Percentiles rank a stretch among this genome's conserved stretches.
Conservation (phyloP, 2,329 filamentous ascomycete genomes). For the Apiospora hydei region DNA sequence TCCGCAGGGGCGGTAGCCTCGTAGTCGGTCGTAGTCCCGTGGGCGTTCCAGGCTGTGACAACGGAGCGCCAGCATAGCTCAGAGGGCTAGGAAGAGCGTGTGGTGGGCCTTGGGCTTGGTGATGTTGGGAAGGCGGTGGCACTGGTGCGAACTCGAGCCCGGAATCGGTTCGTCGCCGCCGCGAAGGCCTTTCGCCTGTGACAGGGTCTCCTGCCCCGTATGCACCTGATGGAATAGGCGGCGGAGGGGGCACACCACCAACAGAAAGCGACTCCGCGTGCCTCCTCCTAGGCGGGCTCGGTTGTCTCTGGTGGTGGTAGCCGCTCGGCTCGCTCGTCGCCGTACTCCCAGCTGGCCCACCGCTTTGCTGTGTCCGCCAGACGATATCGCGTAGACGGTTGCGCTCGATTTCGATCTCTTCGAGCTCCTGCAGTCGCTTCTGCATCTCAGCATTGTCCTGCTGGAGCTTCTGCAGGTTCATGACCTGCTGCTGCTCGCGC, state of each 20-base stretch:
- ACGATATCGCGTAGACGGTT: conserved; percentile 75
- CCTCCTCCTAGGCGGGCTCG: conserved; percentile 45
- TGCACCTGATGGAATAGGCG: conserved; percentile 35
- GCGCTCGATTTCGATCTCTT: conserved; percentile 74
- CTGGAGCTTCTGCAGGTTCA: conserved; percentile 73
- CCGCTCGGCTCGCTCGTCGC: conserved; percentile 43
- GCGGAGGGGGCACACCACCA: conserved; percentile 34
- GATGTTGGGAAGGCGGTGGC: conserved; percentile 39
- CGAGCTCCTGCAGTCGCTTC: conserved; percentile 57
- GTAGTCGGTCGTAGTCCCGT: conserved; percentile 43
- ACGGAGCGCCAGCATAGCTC: conserved; percentile 41
- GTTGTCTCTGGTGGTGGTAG: conserved; percentile 32
- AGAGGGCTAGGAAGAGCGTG: conserved; percentile 44
- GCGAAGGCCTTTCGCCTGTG: conserved; percentile 53
- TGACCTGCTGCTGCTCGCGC: conserved; percentile 75
- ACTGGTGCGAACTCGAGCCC: conserved; percentile 50
- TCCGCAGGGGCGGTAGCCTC: conserved; percentile 57
- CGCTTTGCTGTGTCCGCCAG: conserved; percentile 61
- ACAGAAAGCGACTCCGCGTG: not conserved
- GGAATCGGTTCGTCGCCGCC: conserved; percentile 57
- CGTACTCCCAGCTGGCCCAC: conserved; percentile 54
- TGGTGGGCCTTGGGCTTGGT: conserved; percentile 39
- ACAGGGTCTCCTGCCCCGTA: conserved; percentile 51
- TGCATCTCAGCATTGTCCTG: conserved; percentile 71
- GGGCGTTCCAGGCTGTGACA: conserved; percentile 43